Evolutionary conservation across 2,329 filamentous ascomycete genomes (phyloP).

Genomic region (Sporothrix pallida): DNA sequence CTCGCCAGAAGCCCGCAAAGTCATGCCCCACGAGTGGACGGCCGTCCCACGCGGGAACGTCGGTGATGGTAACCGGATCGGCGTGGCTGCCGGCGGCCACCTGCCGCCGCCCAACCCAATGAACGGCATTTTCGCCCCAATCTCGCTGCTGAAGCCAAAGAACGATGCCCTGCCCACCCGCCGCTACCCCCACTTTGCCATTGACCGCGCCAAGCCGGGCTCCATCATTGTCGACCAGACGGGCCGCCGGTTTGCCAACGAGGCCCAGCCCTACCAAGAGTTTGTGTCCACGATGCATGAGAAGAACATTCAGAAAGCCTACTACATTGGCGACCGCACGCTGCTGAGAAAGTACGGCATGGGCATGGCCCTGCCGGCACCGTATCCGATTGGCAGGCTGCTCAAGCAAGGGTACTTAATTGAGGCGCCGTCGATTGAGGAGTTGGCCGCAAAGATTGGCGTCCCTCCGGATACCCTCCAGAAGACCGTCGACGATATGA

Average conservation of each 20-base stretch:
- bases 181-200: constrained; percentile 3
- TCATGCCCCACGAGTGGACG: constrained; percentile 14
- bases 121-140: background rate
- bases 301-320: background rate
- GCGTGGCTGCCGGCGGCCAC: background rate
- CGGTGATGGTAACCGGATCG: background rate
- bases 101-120: background rate
- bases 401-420: background rate
- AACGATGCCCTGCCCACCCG: background rate
- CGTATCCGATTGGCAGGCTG: background rate
- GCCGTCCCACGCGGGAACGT: background rate
- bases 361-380: background rate
- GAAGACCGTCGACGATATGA: background rate
- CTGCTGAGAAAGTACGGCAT: background rate
- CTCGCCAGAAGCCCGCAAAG: background rate
- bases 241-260: constrained; percentile 13
- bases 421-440: background rate
- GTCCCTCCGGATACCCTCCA: background rate
- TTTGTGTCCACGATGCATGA: constrained; percentile 2
- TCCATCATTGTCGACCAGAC: background rate
- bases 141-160: background rate
- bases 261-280: constrained; percentile 9
- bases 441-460: background rate
- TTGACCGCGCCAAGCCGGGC: background rate
- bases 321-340: background rate